A percentile compares a stretch with the other conserved stretches of the same genome.
Evolutionary conservation across 306 rosid genomes (phyloP).

Genomic region (Gynostemma pentaphyllum): DNA sequence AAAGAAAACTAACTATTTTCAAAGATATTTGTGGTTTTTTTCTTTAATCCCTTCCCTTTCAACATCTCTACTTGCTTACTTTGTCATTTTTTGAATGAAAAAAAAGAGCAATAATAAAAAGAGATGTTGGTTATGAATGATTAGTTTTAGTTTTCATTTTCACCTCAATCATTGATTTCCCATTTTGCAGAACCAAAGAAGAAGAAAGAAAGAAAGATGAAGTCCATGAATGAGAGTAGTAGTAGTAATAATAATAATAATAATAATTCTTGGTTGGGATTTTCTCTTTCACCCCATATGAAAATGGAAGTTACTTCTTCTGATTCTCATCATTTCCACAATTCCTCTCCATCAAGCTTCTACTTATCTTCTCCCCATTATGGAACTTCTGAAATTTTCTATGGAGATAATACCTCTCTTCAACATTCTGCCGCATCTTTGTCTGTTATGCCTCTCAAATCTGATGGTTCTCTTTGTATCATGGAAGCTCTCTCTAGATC

Average conservation of each 20-base stretch:
- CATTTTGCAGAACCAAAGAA: background rate
- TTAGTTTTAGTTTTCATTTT: background rate
- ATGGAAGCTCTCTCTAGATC: slow-evolving; percentile 83
- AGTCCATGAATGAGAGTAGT: slow-evolving; percentile 44
- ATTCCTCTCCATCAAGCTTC: background rate
- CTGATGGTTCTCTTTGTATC: slow-evolving; percentile 88
- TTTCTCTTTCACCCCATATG: slow-evolving; percentile 90
- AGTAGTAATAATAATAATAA: slow-evolving; percentile 13
- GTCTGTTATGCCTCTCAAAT: slow-evolving; percentile 77
- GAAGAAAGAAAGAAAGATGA: slow-evolving; percentile 28
- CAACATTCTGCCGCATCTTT: slow-evolving; percentile 34
- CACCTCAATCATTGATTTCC: slow-evolving; percentile 4
- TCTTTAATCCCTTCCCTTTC: background rate
- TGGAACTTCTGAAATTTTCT: slow-evolving; percentile 32
- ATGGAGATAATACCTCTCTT: slow-evolving; percentile 32
- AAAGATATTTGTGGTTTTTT: background rate
- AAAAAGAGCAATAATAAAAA: too few relatives aligned
- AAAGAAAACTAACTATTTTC: background rate
- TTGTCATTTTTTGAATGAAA: background rate
- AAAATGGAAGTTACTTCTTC: slow-evolving; percentile 50
- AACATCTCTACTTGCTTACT: background rate
- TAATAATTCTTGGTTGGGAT: slow-evolving; percentile 70
- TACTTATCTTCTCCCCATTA: slow-evolving; percentile 20
- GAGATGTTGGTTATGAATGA: background rate
- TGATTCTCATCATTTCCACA: background rate